Conservation (phyloP, 495 filamentous ascomycete genomes). For the Penicillium cataractarum region DNA sequence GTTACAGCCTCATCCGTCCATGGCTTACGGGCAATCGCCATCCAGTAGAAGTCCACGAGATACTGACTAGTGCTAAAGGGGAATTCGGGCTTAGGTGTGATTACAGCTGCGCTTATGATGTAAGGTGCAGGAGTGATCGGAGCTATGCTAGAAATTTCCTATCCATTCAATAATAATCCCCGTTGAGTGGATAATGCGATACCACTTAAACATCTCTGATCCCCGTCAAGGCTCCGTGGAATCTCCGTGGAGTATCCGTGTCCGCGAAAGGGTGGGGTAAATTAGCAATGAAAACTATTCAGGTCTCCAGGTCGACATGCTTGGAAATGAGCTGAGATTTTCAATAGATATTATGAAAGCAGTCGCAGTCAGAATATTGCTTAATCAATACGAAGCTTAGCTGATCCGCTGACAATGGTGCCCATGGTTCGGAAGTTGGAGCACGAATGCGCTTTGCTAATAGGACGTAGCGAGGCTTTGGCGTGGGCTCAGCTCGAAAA, state of each 20-base stretch:
- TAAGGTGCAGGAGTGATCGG: background rate
- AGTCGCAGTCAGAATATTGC: no score
- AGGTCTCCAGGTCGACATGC: no score
- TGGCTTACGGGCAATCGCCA: background rate
- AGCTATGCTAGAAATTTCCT: background rate
- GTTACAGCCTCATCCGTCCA: background rate
- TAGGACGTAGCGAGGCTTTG: no score
- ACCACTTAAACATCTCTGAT: slow-evolving; percentile 11
- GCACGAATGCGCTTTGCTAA: no score
- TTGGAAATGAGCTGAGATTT: no score
- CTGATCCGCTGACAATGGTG: no score
- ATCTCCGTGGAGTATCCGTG: background rate
- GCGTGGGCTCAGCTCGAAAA: no score
- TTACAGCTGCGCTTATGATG: background rate
- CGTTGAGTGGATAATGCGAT: background rate
- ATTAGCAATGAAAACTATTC: no score
- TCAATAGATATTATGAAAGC: no score
- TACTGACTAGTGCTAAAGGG: background rate
- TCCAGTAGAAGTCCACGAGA: background rate
- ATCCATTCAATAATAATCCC: background rate
- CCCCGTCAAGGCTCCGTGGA: background rate
- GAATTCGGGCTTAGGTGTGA: background rate
- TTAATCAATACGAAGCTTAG: no score
- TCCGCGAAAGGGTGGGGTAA: no score
- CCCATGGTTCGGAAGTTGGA: no score